Base-by-base conservation (phyloP, 139 green algal genomes). In the Chlamydomonas sp. region DNA sequence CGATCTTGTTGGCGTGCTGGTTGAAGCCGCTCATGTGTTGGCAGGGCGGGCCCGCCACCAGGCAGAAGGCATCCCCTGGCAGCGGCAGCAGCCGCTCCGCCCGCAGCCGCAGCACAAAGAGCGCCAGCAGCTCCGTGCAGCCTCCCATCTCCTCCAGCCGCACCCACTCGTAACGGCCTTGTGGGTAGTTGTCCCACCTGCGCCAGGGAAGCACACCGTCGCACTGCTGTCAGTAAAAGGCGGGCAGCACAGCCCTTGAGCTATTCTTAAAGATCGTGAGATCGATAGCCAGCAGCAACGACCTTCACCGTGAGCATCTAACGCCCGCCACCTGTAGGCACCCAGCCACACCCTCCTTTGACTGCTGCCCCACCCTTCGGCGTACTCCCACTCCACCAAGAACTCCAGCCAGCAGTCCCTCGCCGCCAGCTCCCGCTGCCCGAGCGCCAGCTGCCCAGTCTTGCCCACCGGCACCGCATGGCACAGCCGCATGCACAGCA, bases 351-450 rank as follows among this genome's bases (percentile, higher is more conserved):
- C n/a, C n/a, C 10, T n/a, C 76, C 14, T 2, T 9, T 5, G 12
- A 14, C 6, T 69, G 20, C 61, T 17, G 61, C 63, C 78, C 62
- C 61, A 71, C 9, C 17, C 16, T 4, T 18, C 61, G 61, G 59
- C 17, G 61, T 20, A 84, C 78, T 20, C n/a, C 78, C 78, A 1
- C 62, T 61, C 14, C 49, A 84, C 79, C n/a, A 84, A 14, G n/a
- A 85, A 57, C 64, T 77, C 80, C 66, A 85, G 80, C 80, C 80
- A 85, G 64, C 80, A 85, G 67, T 77, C 67, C 17, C 6, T 61
- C 5, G 67, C 3, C 66, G 67, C 2, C 66, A 85, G 80, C 31
- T 49, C 31, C 31, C 31, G 31, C 31, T 49, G 31, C 31, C 31
- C 31, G 31, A 49, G 31, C 31, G 31, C 31, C 31, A 49, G 31